Base-by-base conservation (phyloP, 176 grass and related monocot species). In the Aegilops longissima region DNA sequence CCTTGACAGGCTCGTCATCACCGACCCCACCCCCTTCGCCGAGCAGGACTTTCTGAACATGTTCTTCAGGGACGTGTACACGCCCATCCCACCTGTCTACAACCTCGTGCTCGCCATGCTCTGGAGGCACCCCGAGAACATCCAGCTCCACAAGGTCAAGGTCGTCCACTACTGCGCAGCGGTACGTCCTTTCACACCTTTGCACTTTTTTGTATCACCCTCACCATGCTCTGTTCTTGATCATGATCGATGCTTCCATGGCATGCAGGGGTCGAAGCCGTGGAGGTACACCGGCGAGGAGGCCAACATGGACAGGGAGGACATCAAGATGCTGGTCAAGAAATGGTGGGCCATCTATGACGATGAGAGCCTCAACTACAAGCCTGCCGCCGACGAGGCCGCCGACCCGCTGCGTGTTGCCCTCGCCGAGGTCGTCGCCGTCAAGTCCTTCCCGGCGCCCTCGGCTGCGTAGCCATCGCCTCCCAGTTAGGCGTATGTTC, bases 61-160 rank as follows among this genome's bases (percentile, higher is more conserved):
- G 63, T 98, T 95, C 89, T 98, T 98, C 77, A 47, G 40, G n/a
- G 85, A 93, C 62, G 34, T 10, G 0, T 95, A 95, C 87, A 81
- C 17, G 73, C 93, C 93, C 6, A 92, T 98, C 83, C 86, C 93
- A 3, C 51, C 58, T 0, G n/a, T 85, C 1, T 92, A 98, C 85
- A 98, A 98, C 82, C 89, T 98, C 0, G 95, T 98, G 9, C 38
- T 98, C 31, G 95, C 95, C 27, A 95, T 98, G 93, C 85, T 98
- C 0, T 98, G 95, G 95, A 83, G 91, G 71, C 95, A 98, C 62
- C 95, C 95, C 2, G 93, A 97, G 3, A 95, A 90, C 18, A 77
- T 95, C 0, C 76, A 82, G 36, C 92, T 97, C 42, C 33, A 79
- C 38, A 68, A 91, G 83, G 91, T 95, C 13, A 97, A 97, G 89